Conservation (phyloP, 2,329 filamentous ascomycete genomes). For the Exophiala alcalophila region DNA sequence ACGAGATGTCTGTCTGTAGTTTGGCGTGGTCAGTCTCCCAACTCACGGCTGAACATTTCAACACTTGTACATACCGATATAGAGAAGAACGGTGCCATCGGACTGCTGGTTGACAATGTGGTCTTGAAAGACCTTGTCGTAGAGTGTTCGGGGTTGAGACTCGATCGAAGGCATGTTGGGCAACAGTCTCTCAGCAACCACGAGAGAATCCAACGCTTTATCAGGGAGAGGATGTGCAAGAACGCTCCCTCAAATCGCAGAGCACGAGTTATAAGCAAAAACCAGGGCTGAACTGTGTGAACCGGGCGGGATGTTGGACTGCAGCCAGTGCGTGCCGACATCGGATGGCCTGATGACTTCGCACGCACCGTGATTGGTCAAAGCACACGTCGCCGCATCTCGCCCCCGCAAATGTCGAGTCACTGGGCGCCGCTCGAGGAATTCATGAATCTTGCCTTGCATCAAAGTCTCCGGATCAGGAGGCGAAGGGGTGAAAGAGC, state of each 20-base stretch:
- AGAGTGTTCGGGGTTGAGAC: conserved; percentile 75
- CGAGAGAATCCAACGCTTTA: not conserved
- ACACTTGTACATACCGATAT: conserved; percentile 72
- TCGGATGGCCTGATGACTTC: conserved; percentile 23
- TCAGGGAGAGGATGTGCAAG: not conserved
- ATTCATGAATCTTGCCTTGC: too few relatives aligned
- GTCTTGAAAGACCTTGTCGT: conserved; percentile 94
- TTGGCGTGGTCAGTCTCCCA: too few relatives aligned
- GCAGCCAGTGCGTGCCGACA: conserved; percentile 11
- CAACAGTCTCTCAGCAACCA: not conserved
- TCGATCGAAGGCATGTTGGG: conserved; percentile 72
- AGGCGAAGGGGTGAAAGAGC: too few relatives aligned
- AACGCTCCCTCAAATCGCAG: conserved; percentile 12
- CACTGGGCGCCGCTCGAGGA: too few relatives aligned
- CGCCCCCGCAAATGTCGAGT: too few relatives aligned
- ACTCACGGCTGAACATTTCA: too few relatives aligned
- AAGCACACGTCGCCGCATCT: not conserved
- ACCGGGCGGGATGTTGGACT: too few relatives aligned
- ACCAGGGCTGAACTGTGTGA: too few relatives aligned
- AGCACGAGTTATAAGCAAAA: conserved; percentile 18
- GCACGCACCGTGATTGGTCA: conserved; percentile 18
- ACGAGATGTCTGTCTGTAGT: conserved; percentile 85
- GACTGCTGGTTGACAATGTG: conserved; percentile 95
- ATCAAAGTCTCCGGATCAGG: too few relatives aligned
- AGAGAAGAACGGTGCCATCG: conserved; percentile 87